Conservation (phyloP, 345 rosid genomes). For the Eucalyptus sp. region DNA sequence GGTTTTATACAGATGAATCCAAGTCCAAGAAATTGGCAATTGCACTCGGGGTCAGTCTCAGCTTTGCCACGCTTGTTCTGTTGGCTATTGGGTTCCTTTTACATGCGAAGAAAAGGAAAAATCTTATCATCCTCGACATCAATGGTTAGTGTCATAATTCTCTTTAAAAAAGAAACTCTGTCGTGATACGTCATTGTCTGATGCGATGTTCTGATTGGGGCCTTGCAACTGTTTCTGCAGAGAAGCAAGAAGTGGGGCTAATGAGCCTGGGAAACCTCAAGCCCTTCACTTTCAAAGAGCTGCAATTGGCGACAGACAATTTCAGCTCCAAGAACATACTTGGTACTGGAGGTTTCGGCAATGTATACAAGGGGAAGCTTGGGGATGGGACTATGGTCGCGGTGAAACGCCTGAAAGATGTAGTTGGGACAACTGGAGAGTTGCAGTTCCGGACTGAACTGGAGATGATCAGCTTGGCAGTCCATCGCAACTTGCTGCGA, state of each 20-base stretch:
- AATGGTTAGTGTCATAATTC: constrained; percentile 27
- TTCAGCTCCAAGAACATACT: constrained; percentile 77
- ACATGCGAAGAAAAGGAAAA: constrained; percentile 34
- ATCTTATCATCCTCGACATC: constrained; percentile 23
- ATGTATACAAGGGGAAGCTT: constrained; percentile 87
- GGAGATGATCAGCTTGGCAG: constrained; percentile 96
- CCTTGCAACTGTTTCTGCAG: constrained; percentile 12
- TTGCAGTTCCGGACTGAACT: constrained; percentile 87
- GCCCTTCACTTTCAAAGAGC: constrained; percentile 77
- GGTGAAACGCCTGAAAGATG: constrained; percentile 75
- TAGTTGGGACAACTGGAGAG: constrained; percentile 64
- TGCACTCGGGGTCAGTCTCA: constrained; percentile 62
- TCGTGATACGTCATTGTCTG: not conserved
- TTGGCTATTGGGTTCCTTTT: constrained; percentile 41
- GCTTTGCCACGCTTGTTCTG: constrained; percentile 35
- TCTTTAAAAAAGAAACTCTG: not conserved
- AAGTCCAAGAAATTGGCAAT: constrained; percentile 52
- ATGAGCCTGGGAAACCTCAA: constrained; percentile 68
- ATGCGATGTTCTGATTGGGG: not conserved
- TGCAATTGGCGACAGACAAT: constrained; percentile 67
- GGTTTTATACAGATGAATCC: constrained; percentile 20
- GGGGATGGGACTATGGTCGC: constrained; percentile 68
- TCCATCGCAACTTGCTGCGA: constrained; percentile 74
- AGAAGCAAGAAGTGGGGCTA: constrained; percentile 61
- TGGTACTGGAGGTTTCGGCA: constrained; percentile 90